Conservation (phyloP, 371 early-diverging fungal species). For the Lichtheimia corymbifera region DNA sequence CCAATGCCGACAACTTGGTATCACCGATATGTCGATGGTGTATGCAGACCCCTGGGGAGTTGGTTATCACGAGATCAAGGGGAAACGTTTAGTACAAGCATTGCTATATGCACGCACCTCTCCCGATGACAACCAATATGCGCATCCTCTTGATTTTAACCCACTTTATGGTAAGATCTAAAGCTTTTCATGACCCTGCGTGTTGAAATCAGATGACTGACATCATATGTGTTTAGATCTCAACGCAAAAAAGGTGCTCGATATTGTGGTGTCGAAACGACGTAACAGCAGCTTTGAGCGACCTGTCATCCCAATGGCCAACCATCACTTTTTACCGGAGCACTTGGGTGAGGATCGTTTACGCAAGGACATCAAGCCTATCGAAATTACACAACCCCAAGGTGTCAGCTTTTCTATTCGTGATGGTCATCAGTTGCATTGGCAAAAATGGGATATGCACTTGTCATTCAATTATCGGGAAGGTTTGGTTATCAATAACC, state of each 20-base stretch:
- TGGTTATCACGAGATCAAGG: constrained; percentile 37
- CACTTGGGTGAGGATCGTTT: constrained; percentile 38
- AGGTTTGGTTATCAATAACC: constrained; percentile 46
- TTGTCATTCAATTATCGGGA: constrained; percentile 53
- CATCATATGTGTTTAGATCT: constrained; percentile 21
- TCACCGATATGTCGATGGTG: constrained; percentile 39
- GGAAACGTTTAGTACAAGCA: constrained; percentile 40
- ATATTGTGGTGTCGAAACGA: constrained; percentile 35
- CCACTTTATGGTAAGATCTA: constrained; percentile 39
- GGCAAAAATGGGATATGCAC: constrained; percentile 55
- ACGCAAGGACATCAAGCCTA: constrained; percentile 49
- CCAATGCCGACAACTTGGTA: constrained; percentile 40
- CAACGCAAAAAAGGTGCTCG: constrained; percentile 34
- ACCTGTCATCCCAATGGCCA: constrained; percentile 33
- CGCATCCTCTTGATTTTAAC: constrained; percentile 49
- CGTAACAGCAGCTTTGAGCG: constrained; percentile 40
- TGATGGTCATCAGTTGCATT: constrained; percentile 37
- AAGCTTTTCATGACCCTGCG: neutral
- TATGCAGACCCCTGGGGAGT: constrained; percentile 48
- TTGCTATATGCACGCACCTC: constrained; percentile 41
- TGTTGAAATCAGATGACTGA: neutral
- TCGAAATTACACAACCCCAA: constrained; percentile 48
- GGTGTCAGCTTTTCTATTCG: constrained; percentile 49
- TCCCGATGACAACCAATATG: constrained; percentile 49
- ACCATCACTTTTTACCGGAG: constrained; percentile 47